phyloP scores from a whole-genome alignment of 2,329 filamentous ascomycete genomes.

The Exophiala sp. region DNA sequence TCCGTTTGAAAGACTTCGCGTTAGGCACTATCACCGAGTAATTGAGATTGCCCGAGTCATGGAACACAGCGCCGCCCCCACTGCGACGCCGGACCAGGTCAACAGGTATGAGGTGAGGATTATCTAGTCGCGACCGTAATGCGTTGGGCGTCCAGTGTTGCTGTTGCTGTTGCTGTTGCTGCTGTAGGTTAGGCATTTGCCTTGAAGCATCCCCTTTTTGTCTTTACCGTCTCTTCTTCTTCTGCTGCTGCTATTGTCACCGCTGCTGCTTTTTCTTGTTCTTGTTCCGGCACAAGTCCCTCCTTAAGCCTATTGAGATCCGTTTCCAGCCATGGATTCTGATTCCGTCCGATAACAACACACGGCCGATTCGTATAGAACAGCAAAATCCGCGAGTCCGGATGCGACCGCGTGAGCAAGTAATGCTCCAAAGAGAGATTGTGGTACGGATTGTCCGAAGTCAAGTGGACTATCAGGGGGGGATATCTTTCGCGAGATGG shows the following conservation, averaged over 20 bases:
- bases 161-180: neutral
- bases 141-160: no score
- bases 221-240: neutral
- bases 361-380: slow-evolving; percentile 84
- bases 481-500: slow-evolving; percentile 18
- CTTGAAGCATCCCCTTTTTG: neutral
- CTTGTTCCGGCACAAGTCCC: slow-evolving; percentile 29
- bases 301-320: slow-evolving; percentile 60
- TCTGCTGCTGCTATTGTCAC: neutral
- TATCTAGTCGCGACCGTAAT: neutral
- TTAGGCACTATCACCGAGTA: slow-evolving; percentile 86
- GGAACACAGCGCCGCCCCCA: slow-evolving; percentile 89
- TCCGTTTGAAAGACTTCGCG: slow-evolving; percentile 62
- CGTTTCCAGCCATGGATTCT: slow-evolving; percentile 94
- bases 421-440: slow-evolving; percentile 94
- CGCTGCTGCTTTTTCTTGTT: neutral
- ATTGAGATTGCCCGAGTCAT: slow-evolving; percentile 89
- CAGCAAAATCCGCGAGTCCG: slow-evolving; percentile 71
- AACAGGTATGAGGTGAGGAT: slow-evolving; percentile 33
- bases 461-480: slow-evolving; percentile 65
- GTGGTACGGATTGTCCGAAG: slow-evolving; percentile 67
- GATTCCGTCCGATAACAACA: slow-evolving; percentile 88
- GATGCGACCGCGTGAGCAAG: slow-evolving; percentile 67
- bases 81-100: slow-evolving; percentile 74
- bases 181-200: no score